phyloP scores from a whole-genome alignment of 2,329 filamentous ascomycete genomes.

The Paraconiothyrium brasiliense region DNA sequence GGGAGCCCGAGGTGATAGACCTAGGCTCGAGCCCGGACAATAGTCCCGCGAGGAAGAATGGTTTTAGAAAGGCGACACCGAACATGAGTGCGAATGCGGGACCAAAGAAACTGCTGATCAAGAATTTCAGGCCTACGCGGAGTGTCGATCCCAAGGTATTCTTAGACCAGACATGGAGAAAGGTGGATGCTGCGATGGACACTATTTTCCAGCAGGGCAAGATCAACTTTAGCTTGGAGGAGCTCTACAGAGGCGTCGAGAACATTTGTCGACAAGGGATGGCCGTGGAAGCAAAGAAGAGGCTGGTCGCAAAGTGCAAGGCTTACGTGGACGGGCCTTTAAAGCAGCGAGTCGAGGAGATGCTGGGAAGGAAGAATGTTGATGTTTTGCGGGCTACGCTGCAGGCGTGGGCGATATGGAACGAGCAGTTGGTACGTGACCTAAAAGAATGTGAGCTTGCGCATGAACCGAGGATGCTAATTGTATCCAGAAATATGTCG shows the following conservation, averaged over 20 bases:
- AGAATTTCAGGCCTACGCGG: slow-evolving; percentile 79
- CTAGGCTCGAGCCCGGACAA: slow-evolving; percentile 52
- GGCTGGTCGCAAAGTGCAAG: slow-evolving; percentile 73
- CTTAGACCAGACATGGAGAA: slow-evolving; percentile 76
- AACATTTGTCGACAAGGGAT: slow-evolving; percentile 85
- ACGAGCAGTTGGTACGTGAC: slow-evolving; percentile 72
- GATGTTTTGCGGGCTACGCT: slow-evolving; percentile 70
- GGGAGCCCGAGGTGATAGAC: slow-evolving; percentile 37
- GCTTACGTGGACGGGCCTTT: slow-evolving; percentile 68
- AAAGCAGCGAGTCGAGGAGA: slow-evolving; percentile 66
- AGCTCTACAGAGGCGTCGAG: slow-evolving; percentile 89
- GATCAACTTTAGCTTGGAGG: slow-evolving; percentile 74
- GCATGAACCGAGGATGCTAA: slow-evolving; percentile 18
- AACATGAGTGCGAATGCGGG: slow-evolving; percentile 72
- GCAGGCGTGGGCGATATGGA: slow-evolving; percentile 79
- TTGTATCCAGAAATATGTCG: slow-evolving; percentile 70
- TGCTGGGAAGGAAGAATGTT: slow-evolving; percentile 66
- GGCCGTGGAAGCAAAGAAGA: slow-evolving; percentile 72
- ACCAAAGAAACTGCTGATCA: slow-evolving; percentile 88
- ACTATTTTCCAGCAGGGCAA: slow-evolving; percentile 76
- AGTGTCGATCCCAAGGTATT: slow-evolving; percentile 77
- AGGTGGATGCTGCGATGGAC: slow-evolving; percentile 76
- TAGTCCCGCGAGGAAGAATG: slow-evolving; percentile 53
- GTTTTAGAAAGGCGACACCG: slow-evolving; percentile 60
- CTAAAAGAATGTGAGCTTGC: background rate